phyloP scores from a whole-genome alignment of 2,329 filamentous ascomycete species.

The Aspergillus pseudoterreus region DNA sequence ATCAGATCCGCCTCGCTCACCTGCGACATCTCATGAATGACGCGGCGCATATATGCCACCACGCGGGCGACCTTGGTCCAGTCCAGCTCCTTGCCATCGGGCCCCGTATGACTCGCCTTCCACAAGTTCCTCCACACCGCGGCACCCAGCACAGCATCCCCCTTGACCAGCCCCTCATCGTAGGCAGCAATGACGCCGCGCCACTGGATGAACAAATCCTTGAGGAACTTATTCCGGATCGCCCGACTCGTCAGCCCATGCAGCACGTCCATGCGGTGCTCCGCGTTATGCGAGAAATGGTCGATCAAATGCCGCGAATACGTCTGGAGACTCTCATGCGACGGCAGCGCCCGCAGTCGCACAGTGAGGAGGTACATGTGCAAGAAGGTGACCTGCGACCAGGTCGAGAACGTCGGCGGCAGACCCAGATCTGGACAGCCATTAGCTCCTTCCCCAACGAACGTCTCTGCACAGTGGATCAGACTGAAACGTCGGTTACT shows the following conservation, averaged over 20 bases:
- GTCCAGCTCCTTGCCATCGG: constrained; percentile 51
- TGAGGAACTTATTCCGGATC: constrained; percentile 61
- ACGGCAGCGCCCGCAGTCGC: constrained; percentile 71
- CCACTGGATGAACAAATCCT: constrained; percentile 93
- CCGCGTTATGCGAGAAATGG: constrained; percentile 71
- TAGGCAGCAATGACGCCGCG: constrained; percentile 74
- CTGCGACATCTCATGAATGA: constrained; percentile 52
- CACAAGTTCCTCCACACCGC: constrained; percentile 94
- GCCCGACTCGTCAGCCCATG: constrained; percentile 50
- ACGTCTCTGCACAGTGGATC: not conserved
- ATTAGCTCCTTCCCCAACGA: too few species aligned
- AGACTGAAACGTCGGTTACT: constrained; percentile 14
- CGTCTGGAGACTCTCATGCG: constrained; percentile 62
- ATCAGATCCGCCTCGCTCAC: constrained; percentile 53
- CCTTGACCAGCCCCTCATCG: constrained; percentile 44
- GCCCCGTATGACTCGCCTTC: constrained; percentile 59
- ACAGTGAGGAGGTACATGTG: constrained; percentile 91
- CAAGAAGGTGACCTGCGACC: constrained; percentile 93
- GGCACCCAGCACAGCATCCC: constrained; percentile 48
- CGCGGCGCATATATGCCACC: constrained; percentile 60
- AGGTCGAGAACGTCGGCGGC: constrained; percentile 84
- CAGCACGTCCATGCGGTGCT: constrained; percentile 62
- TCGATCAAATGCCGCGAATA: constrained; percentile 92
- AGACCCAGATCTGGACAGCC: constrained; percentile 64
- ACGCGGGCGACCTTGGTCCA: constrained; percentile 58